Percentiles rank a stretch among this genome's conserved stretches.
These are phyloP conservation scores for Globisporangium sylvaticum DNA, from an alignment of 352 stramenopile species.

Conservation along the genomic window DNA sequence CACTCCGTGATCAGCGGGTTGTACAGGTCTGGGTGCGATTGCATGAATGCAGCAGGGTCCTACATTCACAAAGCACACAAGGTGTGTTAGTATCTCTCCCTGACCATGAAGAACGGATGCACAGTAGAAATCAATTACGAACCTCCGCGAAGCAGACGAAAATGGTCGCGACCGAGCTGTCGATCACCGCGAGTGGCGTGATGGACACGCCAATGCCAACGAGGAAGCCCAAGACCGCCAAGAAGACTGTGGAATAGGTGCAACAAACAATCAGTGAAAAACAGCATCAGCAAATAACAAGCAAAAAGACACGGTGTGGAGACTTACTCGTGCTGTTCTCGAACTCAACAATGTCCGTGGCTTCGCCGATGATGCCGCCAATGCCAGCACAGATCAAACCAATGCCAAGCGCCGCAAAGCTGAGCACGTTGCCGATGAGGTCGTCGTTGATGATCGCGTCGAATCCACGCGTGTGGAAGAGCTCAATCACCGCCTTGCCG, in stretches of 20 bases:
- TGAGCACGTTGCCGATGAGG: constrained; percentile 90
- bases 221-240: constrained; percentile 85
- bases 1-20: constrained; percentile 79
- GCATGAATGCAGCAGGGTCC: constrained; percentile 78
- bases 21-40: constrained; percentile 80
- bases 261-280: background rate
- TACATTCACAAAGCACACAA: constrained; percentile 10
- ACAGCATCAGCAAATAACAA: no score
- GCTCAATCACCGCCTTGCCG: constrained; percentile 89
- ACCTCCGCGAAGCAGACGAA: constrained; percentile 96
- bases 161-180: constrained; percentile 93
- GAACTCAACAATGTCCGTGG: constrained; percentile 47
- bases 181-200: constrained; percentile 90
- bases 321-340: constrained; percentile 61
- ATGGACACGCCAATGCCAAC: constrained; percentile 85
- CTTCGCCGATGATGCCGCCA: constrained; percentile 50
- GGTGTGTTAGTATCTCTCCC: background rate
- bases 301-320: background rate
- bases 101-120: background rate
- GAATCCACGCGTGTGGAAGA: constrained; percentile 93
- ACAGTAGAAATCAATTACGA: background rate
- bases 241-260: constrained; percentile 28
- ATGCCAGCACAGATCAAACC: constrained; percentile 74
- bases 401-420: constrained; percentile 87
- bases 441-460: constrained; percentile 96